Percentiles rank a stretch among this genome's conserved stretches.
phyloP scores from a whole-genome alignment of 352 stramenopile species.

The Phytopythium helicoides region DNA sequence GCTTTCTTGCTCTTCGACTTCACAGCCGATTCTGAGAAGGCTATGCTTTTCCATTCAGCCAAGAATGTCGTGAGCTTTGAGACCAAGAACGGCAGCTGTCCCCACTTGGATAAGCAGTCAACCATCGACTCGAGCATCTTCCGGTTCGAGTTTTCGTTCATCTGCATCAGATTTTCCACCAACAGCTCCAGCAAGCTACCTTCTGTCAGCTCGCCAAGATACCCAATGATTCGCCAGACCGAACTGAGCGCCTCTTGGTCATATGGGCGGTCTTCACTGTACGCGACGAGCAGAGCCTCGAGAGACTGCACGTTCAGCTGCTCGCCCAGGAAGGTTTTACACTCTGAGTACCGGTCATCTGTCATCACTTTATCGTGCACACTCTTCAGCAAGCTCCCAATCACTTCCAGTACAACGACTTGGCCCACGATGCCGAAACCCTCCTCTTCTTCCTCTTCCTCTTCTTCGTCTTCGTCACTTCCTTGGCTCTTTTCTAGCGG shows the following conservation, averaged over 20 bases:
- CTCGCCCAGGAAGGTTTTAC: conserved; percentile 66
- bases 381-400: conserved; percentile 69
- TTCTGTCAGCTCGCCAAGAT: conserved; percentile 60
- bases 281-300: conserved; percentile 60
- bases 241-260: conserved; percentile 69
- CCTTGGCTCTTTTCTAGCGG: conserved; percentile 23
- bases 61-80: conserved; percentile 62
- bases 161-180: conserved; percentile 64
- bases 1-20: conserved; percentile 41
- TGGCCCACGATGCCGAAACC: conserved; percentile 66
- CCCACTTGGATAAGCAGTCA: conserved; percentile 73
- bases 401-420: conserved; percentile 75
- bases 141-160: conserved; percentile 70
- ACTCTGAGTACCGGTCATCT: conserved; percentile 68
- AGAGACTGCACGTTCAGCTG: conserved; percentile 64
- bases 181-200: conserved; percentile 55
- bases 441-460: conserved; percentile 61
- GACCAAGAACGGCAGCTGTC: conserved; percentile 63
- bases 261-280: conserved; percentile 54
- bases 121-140: conserved; percentile 79
- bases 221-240: conserved; percentile 75
- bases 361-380: conserved; percentile 68
- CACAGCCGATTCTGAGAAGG: conserved; percentile 21
- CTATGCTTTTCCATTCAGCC: conserved; percentile 49
- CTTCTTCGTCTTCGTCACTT: conserved; percentile 37